Evolutionary conservation across 768 basidiomycete species (phyloP).

Genomic region (Podaxis rugospora): DNA sequence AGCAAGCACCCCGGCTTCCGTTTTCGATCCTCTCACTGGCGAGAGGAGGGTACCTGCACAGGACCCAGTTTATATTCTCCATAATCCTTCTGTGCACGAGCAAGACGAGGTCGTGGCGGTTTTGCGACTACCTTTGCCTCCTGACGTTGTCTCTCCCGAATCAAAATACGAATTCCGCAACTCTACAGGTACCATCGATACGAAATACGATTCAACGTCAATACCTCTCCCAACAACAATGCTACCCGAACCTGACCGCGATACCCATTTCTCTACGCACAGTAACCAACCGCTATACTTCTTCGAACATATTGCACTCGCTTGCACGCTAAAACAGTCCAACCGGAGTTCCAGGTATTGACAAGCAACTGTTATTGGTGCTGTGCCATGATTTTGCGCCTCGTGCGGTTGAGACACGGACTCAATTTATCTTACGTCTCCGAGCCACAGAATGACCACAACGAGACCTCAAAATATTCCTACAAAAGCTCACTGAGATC

Average conservation of each 20-base stretch:
- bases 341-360: neutral
- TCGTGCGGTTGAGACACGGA: conserved; percentile 1
- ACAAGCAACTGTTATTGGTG: conserved; percentile 5
- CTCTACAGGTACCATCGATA: neutral
- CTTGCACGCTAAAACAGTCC: conserved; percentile 1
- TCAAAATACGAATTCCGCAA: neutral
- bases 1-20: neutral
- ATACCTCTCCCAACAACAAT: neutral
- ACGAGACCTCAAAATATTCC: neutral
- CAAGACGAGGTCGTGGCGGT: conserved; percentile 7
- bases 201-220: neutral
- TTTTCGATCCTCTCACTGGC: neutral
- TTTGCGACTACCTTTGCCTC: neutral
- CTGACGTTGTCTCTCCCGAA: neutral
- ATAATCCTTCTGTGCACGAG: conserved; percentile 1
- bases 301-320: neutral
- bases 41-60: neutral
- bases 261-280: neutral
- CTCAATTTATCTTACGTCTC: neutral
- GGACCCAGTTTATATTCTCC: neutral
- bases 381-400: conserved; percentile 5
- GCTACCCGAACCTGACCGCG: neutral
- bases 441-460: neutral
- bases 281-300: neutral
- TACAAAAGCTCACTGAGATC: neutral